Conservation (phyloP, 2,329 filamentous ascomycete genomes). For the Dothidotthia symphoricarpi region DNA sequence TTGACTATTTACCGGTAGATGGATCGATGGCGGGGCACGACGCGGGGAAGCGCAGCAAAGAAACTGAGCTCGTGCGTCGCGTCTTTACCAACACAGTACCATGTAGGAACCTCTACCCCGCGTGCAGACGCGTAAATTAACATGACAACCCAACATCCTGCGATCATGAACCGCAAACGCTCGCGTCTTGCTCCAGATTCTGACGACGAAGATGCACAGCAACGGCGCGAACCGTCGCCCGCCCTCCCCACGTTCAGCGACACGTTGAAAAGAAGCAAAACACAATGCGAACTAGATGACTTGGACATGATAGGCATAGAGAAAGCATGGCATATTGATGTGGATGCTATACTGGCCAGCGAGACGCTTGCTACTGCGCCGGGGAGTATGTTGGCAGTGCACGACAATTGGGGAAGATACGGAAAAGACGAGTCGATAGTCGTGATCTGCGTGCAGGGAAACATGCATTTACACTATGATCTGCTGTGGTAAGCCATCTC, state of each 20-base stretch:
- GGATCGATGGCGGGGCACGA: conserved; percentile 12
- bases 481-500: conserved; percentile 31
- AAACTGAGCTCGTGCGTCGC: neutral
- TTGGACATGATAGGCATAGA: conserved; percentile 27
- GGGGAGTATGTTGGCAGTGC: conserved; percentile 18
- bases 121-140: no score
- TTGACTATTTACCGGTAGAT: conserved; percentile 10
- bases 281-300: conserved; percentile 38
- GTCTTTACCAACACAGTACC: no score
- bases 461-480: conserved; percentile 36
- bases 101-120: no score
- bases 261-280: conserved; percentile 36
- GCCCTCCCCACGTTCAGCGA: conserved; percentile 20
- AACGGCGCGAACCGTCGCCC: conserved; percentile 21
- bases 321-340: conserved; percentile 37
- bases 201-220: conserved; percentile 23
- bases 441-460: conserved; percentile 38
- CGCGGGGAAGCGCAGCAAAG: conserved; percentile 4
- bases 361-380: conserved; percentile 19
- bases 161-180: conserved; percentile 34
- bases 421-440: conserved; percentile 17
- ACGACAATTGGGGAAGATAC: conserved; percentile 30
- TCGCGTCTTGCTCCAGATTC: conserved; percentile 30
- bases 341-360: conserved; percentile 31
- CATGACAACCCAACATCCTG: no score